Evolutionary conservation across 768 basidiomycete species (phyloP).

Genomic region (Lactifluus piperatus): DNA sequence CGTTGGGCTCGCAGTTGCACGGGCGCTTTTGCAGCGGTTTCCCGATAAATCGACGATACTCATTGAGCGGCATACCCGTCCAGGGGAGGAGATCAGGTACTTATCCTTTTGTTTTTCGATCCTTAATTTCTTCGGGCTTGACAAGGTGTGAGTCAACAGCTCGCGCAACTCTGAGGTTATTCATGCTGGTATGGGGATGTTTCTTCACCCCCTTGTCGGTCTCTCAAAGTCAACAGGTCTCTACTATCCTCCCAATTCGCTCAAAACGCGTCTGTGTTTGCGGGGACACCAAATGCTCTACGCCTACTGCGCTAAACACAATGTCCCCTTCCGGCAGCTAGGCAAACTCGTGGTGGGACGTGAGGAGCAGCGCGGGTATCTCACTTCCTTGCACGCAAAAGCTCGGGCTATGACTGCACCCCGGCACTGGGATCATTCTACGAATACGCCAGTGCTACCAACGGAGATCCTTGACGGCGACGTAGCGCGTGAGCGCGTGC

Average conservation of each 20-base stretch:
- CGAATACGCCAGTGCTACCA: slow-evolving; percentile 38
- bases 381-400: slow-evolving; percentile 59
- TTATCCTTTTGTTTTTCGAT: background rate
- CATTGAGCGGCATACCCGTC: slow-evolving; percentile 64
- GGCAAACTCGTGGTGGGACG: slow-evolving; percentile 90
- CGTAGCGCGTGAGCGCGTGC: slow-evolving; percentile 68
- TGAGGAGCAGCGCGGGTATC: slow-evolving; percentile 55
- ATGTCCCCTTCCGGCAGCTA: slow-evolving; percentile 60
- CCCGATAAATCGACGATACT: slow-evolving; percentile 66
- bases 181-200: slow-evolving; percentile 55
- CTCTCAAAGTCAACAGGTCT: slow-evolving; percentile 42
- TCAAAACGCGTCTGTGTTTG: slow-evolving; percentile 82
- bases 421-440: slow-evolving; percentile 26
- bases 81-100: slow-evolving; percentile 84
- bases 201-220: background rate
- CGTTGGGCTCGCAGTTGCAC: slow-evolving; percentile 80
- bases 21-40: slow-evolving; percentile 55
- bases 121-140: background rate
- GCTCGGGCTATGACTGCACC: slow-evolving; percentile 48
- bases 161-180: slow-evolving; percentile 94
- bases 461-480: slow-evolving; percentile 59
- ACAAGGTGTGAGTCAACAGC: slow-evolving; percentile 31
- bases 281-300: slow-evolving; percentile 84
- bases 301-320: slow-evolving; percentile 51
- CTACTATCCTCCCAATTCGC: slow-evolving; percentile 74